Base-by-base conservation (phyloP, 2,329 filamentous ascomycete genomes). In the Macrophomina tecta region DNA sequence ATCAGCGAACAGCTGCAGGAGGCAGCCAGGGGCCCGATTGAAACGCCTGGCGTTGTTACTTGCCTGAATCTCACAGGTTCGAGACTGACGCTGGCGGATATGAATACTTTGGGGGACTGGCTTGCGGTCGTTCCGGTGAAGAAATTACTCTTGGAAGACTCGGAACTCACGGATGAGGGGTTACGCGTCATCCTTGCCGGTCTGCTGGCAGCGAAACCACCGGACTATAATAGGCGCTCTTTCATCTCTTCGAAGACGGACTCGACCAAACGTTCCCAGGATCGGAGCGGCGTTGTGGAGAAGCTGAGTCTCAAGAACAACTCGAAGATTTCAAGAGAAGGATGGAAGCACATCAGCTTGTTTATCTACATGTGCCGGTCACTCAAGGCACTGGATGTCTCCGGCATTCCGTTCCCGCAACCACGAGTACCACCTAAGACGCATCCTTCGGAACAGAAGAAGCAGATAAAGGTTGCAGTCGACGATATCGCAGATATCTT, bases 301-400 rank as follows among this genome's bases (percentile, higher is more conserved):
- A 91, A 93, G 69, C 81, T 99, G 6, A 91, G 92, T 1, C 80
- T 99, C 49, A 97, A 96, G 80, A 93, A 96, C 79, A 98, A 98
- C 75, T 80, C 84, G 1, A 94, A 93, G 73, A 90, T 98, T 68
- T 91, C 92, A 0, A 83, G 85, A 0, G 91, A 96, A 69, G 95
- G 94, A 16, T 99, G 95, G 95, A 93, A 90, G 73, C 89, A 98
- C 75, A 89, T 98, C 67, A 91, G 90, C 48, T 82, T 97, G 6
- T 99, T 98, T 76, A 84, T 97, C 63, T 92, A 97, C 79, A 90
- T 97, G 82, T 97, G 92, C 72, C 90, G 89, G 69, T 93, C 93
- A 0, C 83, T 99, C 66, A 94, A 93, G 77, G 90, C 87, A 5
- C 86, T 98, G 30, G 95, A 99, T 76, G 77, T 98, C 34, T 97